Evolutionary conservation across 2,329 filamentous ascomycete genomes (phyloP).

Genomic region (Aspergillus calidoustus): DNA sequence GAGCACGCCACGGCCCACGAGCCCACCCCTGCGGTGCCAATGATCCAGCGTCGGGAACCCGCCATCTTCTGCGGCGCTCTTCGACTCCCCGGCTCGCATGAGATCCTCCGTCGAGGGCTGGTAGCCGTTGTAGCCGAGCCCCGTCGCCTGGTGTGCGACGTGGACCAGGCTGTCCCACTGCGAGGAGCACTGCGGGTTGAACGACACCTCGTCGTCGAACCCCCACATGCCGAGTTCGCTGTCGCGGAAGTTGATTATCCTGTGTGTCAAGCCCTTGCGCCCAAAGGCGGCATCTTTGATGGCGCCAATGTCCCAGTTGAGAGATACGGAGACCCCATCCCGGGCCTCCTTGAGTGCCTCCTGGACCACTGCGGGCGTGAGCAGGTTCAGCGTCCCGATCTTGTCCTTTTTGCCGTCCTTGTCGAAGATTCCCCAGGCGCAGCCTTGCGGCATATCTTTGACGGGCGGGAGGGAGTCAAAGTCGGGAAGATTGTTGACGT

Average conservation of each 20-base stretch:
- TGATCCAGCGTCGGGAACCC: slow-evolving; percentile 33
- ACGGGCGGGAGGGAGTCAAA: slow-evolving; percentile 49
- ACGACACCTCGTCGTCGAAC: slow-evolving; percentile 51
- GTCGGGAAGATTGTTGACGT: slow-evolving; percentile 27
- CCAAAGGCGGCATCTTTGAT: slow-evolving; percentile 44
- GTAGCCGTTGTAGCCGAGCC: slow-evolving; percentile 38
- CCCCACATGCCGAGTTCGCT: slow-evolving; percentile 38
- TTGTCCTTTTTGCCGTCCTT: slow-evolving; percentile 49
- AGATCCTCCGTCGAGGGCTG: slow-evolving; percentile 32
- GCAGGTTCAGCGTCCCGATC: slow-evolving; percentile 51
- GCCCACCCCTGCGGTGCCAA: slow-evolving; percentile 47
- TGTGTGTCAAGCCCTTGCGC: slow-evolving; percentile 40
- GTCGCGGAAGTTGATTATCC: slow-evolving; percentile 33
- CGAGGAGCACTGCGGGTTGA: slow-evolving; percentile 52
- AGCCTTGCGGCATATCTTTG: slow-evolving; percentile 47
- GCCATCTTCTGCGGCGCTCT: slow-evolving; percentile 9
- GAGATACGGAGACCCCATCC: slow-evolving; percentile 46
- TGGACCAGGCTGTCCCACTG: slow-evolving; percentile 53
- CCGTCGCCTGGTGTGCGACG: slow-evolving; percentile 29
- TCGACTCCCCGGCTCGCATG: background rate
- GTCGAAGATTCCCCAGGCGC: slow-evolving; percentile 49
- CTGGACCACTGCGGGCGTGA: slow-evolving; percentile 50
- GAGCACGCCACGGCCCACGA: slow-evolving; percentile 56
- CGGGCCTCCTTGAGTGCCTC: slow-evolving; percentile 48
- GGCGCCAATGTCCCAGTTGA: slow-evolving; percentile 40